A percentile compares a stretch with the other conserved stretches of the same genome.
Evolutionary conservation across 2,329 filamentous ascomycete species (phyloP).

Genomic region (Diaporthe helianthi): DNA sequence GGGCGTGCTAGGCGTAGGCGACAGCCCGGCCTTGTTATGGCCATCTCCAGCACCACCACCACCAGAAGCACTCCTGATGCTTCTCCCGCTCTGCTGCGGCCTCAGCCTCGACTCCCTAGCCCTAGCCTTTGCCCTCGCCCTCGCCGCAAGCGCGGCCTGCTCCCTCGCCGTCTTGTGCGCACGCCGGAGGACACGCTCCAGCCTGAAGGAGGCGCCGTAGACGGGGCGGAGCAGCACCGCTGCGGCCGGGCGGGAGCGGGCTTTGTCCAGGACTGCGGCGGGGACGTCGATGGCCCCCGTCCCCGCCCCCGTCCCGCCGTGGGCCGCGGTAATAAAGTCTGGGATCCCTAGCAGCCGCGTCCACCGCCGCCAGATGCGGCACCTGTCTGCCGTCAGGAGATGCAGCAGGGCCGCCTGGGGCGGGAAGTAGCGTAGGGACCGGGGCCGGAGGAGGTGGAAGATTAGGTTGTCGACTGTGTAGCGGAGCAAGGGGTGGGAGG

Average conservation of each 20-base stretch:
- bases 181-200: constrained; percentile 43
- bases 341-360: constrained; percentile 40
- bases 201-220: constrained; percentile 41
- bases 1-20: not conserved
- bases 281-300: constrained; percentile 35
- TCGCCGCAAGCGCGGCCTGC: not conserved
- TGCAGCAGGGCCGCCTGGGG: constrained; percentile 42
- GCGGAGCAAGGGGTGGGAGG: constrained; percentile 43
- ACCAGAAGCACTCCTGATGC: not conserved
- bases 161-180: constrained; percentile 36
- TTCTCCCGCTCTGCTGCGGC: not conserved
- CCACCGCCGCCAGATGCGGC: constrained; percentile 45
- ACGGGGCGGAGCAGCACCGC: constrained; percentile 40
- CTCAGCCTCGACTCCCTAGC: not conserved
- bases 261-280: constrained; percentile 36
- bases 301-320: too few species aligned
- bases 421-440: constrained; percentile 43
- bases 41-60: not conserved
- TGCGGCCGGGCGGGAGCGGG: constrained; percentile 32
- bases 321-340: too few species aligned
- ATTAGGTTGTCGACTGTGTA: constrained; percentile 44
- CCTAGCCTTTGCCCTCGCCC: not conserved
- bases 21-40: not conserved
- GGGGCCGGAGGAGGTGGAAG: constrained; percentile 44
- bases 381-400: constrained; percentile 38